Conservation (phyloP, 805 yeast genomes). For the Blastobotrys terrestris region DNA sequence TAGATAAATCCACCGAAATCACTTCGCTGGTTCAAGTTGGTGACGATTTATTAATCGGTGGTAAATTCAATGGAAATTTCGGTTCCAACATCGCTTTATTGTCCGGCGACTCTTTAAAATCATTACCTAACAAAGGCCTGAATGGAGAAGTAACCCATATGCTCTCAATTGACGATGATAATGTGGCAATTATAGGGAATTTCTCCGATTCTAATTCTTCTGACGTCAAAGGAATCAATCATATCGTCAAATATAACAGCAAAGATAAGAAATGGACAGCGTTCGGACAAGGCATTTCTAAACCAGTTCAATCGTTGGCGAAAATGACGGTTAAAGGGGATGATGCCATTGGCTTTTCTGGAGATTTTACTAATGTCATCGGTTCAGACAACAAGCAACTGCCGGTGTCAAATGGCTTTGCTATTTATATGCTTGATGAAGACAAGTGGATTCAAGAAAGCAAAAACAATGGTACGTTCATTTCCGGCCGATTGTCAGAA, state of each 20-base stretch:
- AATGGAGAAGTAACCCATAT: conserved; percentile 7
- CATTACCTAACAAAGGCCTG: conserved; percentile 4
- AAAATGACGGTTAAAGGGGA: conserved; percentile 23
- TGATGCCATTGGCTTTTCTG: conserved; percentile 23
- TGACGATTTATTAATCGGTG: conserved; percentile 41
- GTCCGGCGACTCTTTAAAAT: background rate
- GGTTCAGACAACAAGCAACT: conserved; percentile 4
- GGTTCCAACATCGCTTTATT: conserved; percentile 10
- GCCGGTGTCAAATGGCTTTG: background rate
- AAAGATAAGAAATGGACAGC: conserved; percentile 12
- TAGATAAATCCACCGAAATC: conserved; percentile 36
- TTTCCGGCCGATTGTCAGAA: conserved; percentile 16
- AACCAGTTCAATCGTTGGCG: conserved; percentile 14
- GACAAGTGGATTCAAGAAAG: conserved; percentile 18
- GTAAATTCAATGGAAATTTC: conserved; percentile 37
- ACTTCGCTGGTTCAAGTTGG: conserved; percentile 29
- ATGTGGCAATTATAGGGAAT: conserved; percentile 43
- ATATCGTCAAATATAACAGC: conserved; percentile 17
- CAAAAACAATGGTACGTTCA: conserved; percentile 4
- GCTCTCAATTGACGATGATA: conserved; percentile 25
- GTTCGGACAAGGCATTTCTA: conserved; percentile 20
- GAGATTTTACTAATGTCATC: conserved; percentile 13
- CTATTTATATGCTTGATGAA: conserved; percentile 7
- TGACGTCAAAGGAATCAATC: conserved; percentile 4
- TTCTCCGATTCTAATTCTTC: conserved; percentile 31